Base-by-base conservation (phyloP, 1,139 yeast species). In the Pichia terricola region DNA sequence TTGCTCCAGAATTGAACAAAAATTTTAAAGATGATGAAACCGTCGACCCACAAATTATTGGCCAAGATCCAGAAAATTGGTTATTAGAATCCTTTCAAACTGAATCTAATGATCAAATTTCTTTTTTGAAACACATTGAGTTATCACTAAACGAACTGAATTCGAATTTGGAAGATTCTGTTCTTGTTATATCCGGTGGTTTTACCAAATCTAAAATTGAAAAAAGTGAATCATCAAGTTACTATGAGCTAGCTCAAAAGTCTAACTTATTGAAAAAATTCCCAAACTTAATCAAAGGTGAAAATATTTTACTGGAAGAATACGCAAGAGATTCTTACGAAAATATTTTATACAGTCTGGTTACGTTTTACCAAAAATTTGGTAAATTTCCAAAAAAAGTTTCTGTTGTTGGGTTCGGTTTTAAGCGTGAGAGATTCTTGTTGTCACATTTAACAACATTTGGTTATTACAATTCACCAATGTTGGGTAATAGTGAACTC, bases 271-370 rank as follows among this genome's bases (percentile, higher is more conserved):
- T 42, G 33, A 46, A 40, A 40, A 44, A 10, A 7, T 8, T 38
- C 28, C 47, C 47, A 4, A 41, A 46, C 41, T 46, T 46, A 26
- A 35, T 37, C 16, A 31, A 16, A 11, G 37, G 34, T 10, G 25
- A 41, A 2, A 45, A 45, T 25, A 39, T 74, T 3, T 47, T 64
- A 4, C 58, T 73, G 3, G 95, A 86, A 56, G 87, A 81, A 52
- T 81, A 65, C 60, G 89, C 95, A 0, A 65, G 87, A 39, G 95
- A 86, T 59, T 84, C 94, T 2, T 81, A 81, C 59, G 95, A 86
- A 57, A 86, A 86, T 58, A 73, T 85, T 6, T 50, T 83, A 2
- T 84, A 77, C 58, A 77, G 82, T 53, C 53, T 85, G 3, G 70
- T 77, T 40, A 65, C 81, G 41, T 85, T 71, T 58, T 63, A 70